Evolutionary conservation across 1,139 yeast species (phyloP), one percentile per base, ranked within the genome.

Genomic region (Sugiyamaella castrensis): DNA sequence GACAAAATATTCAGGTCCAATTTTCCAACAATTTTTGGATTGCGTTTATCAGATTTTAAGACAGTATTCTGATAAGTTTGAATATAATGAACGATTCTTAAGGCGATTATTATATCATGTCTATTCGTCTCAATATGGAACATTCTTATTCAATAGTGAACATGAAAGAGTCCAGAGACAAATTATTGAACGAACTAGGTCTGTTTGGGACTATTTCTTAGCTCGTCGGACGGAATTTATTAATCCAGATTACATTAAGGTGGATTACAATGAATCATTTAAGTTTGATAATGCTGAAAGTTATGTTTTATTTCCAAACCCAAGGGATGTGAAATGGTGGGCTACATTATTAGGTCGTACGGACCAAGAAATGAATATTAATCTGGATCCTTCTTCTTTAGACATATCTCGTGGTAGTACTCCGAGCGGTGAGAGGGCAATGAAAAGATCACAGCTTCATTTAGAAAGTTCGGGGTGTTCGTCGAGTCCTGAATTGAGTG

Each of bases 61-160:
- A 11, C 96, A 89, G 63, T 76, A 79, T 55, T 95, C 96, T 0
- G 63, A 70, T 0, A 70, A 73, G 40, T 92, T 92, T 67, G 96
- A 92, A 67, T 91, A 83, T 69, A 89, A 91, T 60, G 96, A 91
- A 63, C 71, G 97, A 44, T 89, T 92, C 60, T 68, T 94, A 57
- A 77, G 96, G 58, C 71, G 98, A 44, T 70, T 92, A 47, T 75
- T 88, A 32, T 92, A 92, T 62, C 98, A 92, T 66, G 73, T 86
- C 42, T 88, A 91, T 63, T 87, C 97, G 1, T 89, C 98, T 63
- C 98, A 92, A 65, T 92, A 89, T 66, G 98, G 98, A 2, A 81
- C 96, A 1, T 92, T 92, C 61, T 67, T 94, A 45, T 81, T 79
- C 59, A 86, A 92, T 62, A 76, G 78, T 35, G 96, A 92, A 62